Percentiles rank a stretch among this genome's conserved stretches.
These are phyloP conservation scores for Aschersonia sp. DNA, from an alignment of 2,329 filamentous ascomycete genomes.

Conservation along the genomic window DNA sequence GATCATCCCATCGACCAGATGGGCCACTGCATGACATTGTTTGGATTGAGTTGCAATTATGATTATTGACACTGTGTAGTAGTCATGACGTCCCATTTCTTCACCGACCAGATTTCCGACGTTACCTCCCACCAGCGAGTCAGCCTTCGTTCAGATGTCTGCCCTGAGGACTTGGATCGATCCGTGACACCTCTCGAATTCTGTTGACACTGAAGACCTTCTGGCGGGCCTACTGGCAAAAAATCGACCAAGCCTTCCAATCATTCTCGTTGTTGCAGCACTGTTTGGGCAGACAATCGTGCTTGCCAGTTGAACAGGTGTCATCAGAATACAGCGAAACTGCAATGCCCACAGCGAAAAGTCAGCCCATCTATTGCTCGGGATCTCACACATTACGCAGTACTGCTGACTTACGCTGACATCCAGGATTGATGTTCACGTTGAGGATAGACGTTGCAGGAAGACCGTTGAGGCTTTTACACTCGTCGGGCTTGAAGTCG, in stretches of 20 bases:
- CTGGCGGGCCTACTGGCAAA: background rate
- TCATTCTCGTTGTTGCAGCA: background rate
- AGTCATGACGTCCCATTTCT: no score
- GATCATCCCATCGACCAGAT: no score
- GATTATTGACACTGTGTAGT: no score
- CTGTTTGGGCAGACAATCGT: background rate
- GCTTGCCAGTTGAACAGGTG: conserved; percentile 2
- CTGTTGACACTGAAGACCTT: background rate
- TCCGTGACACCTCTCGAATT: no score
- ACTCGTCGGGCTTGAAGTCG: conserved; percentile 8
- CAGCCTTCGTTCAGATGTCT: no score
- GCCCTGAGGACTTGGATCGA: no score
- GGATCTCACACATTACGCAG: no score
- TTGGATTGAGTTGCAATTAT: no score
- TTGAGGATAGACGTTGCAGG: conserved; percentile 6
- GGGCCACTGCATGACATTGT: no score
- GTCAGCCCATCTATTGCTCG: no score
- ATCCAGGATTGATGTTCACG: conserved; percentile 6
- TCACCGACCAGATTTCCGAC: no score
- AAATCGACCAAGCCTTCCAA: conserved; percentile 3
- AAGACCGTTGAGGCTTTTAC: conserved; percentile 6
- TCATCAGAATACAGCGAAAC: conserved; percentile 6
- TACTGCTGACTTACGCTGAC: conserved; percentile 5
- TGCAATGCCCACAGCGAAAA: background rate
- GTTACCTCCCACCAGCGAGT: no score